These are phyloP conservation scores for Coffea eugenioides DNA, from an alignment of 257 asterid genomes.

Conservation along the genomic window DNA sequence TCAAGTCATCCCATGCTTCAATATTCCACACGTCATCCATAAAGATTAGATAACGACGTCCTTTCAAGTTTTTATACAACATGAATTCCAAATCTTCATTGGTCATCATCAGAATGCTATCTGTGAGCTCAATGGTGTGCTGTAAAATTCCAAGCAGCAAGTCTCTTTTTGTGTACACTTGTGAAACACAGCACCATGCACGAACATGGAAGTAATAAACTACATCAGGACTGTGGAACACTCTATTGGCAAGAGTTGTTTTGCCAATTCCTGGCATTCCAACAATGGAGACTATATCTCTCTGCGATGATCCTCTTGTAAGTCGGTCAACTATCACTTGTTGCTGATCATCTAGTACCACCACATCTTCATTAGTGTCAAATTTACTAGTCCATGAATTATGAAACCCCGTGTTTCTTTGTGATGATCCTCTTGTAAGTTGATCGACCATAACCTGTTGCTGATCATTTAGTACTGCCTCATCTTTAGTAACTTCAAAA, in stretches of 20 bases:
- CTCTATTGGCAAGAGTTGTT: conserved; percentile 8
- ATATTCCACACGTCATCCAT: conserved; percentile 13
- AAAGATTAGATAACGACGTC: conserved; percentile 3
- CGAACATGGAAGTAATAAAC: conserved; percentile 1
- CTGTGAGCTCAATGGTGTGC: not conserved
- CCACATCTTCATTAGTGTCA: not conserved
- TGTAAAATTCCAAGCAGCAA: not conserved
- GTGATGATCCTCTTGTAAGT: not conserved
- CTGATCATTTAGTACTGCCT: not conserved
- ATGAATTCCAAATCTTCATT: not conserved
- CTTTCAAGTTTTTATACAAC: not conserved
- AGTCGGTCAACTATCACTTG: not conserved
- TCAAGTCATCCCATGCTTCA: not conserved
- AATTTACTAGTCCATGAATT: not conserved
- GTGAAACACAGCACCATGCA: conserved; percentile 15
- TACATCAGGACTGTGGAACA: not conserved
- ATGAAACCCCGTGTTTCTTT: not conserved
- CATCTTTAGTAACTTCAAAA: not conserved
- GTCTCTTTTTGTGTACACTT: not conserved
- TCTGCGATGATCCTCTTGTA: not conserved
- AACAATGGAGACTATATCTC: not conserved
- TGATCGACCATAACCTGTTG: not conserved
- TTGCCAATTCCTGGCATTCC: conserved; percentile 14
- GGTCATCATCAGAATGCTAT: not conserved
- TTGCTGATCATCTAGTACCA: not conserved